phyloP scores from a whole-genome alignment of 257 asterid genomes.

The Lycium ferocissimum region DNA sequence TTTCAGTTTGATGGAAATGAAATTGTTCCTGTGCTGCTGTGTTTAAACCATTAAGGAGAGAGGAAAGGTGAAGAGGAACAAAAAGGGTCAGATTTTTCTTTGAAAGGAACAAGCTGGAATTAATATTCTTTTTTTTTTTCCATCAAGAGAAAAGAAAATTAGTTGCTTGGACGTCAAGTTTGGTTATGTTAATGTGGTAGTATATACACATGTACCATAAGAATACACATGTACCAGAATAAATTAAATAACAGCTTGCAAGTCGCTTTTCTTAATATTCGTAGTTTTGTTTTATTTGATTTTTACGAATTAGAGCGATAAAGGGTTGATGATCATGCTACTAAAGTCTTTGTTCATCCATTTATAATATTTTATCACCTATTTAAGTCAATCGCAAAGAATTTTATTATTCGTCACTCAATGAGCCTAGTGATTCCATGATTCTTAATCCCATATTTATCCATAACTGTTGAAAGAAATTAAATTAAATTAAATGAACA shows the following conservation, averaged over 20 bases:
- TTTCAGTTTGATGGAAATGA: slow-evolving; percentile 36
- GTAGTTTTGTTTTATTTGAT: not conserved
- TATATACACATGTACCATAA: not conserved
- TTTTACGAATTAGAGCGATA: too few relatives aligned
- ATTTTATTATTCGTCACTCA: too few relatives aligned
- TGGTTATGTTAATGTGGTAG: slow-evolving; percentile 48
- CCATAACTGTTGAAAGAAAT: not conserved
- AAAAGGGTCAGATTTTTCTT: slow-evolving; percentile 32
- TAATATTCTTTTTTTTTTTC: not conserved
- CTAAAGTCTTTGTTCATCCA: too few relatives aligned
- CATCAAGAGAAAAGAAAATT: slow-evolving; percentile 31
- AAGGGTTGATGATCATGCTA: too few relatives aligned
- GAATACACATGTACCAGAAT: slow-evolving; percentile 33
- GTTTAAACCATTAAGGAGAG: slow-evolving; percentile 30
- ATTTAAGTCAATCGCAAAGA: too few relatives aligned
- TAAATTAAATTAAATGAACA: not conserved
- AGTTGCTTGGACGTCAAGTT: slow-evolving; percentile 96
- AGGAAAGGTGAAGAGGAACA: slow-evolving; percentile 7
- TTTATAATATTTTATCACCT: too few relatives aligned
- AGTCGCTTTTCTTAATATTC: not conserved
- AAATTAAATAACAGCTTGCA: not conserved
- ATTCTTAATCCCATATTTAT: not conserved
- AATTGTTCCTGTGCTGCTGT: slow-evolving; percentile 22
- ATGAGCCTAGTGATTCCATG: not conserved
- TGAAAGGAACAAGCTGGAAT: slow-evolving; percentile 41